Percentiles rank a stretch among this genome's conserved stretches.
Conservation (phyloP, 2,329 filamentous ascomycete species). For the Paracamarosporium sp. region DNA sequence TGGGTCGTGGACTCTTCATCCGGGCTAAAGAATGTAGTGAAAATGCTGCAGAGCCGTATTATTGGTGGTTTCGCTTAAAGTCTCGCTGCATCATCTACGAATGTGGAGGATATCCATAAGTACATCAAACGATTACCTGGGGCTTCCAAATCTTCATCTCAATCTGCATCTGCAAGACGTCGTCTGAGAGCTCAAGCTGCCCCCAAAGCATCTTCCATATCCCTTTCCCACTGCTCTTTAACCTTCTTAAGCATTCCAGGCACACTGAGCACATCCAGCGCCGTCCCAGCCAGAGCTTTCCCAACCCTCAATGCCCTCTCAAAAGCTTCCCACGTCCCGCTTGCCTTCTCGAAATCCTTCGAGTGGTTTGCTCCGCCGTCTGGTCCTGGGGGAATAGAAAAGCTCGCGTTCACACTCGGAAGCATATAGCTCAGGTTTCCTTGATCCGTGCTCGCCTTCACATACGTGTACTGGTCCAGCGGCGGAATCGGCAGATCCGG, state of each 20-base stretch:
- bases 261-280: constrained; percentile 42
- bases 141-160: no score
- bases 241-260: constrained; percentile 15
- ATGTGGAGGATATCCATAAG: no score
- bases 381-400: constrained; percentile 51
- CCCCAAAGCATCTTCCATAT: constrained; percentile 10
- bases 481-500: constrained; percentile 21
- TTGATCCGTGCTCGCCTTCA: constrained; percentile 65
- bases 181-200: background rate
- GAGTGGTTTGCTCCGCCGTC: constrained; percentile 46
- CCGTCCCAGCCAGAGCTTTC: constrained; percentile 46
- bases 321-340: constrained; percentile 36
- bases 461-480: constrained; percentile 21
- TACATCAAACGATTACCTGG: no score
- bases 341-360: constrained; percentile 40
- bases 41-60: no score
- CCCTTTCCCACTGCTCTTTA: constrained; percentile 17
- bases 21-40: background rate
- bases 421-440: constrained; percentile 65
- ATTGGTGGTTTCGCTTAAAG: no score
- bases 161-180: background rate
- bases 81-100: no score
- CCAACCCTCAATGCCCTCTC: constrained; percentile 39
- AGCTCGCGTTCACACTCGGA: constrained; percentile 62
- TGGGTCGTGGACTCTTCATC: no score